Conservation (phyloP, 2,329 filamentous ascomycete species). For the Coleophoma crateriformis region DNA sequence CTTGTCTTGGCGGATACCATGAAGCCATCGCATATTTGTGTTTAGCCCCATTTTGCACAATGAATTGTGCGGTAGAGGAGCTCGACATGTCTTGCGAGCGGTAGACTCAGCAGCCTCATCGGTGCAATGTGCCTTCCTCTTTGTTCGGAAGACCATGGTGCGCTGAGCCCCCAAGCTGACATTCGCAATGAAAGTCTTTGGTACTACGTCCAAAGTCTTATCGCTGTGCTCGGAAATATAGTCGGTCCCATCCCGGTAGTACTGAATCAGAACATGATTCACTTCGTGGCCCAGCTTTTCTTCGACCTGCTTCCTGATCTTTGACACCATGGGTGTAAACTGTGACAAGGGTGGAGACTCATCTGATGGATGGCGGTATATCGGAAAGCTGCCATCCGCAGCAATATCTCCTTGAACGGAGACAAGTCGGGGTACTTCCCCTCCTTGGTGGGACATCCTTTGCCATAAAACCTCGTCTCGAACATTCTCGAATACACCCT, state of each 20-base stretch:
- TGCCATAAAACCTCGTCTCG: slow-evolving; percentile 79
- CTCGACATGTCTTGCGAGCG: slow-evolving; percentile 41
- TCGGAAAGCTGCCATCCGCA: slow-evolving; percentile 67
- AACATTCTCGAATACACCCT: slow-evolving; percentile 63
- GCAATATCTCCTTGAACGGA: slow-evolving; percentile 76
- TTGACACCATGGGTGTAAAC: slow-evolving; percentile 69
- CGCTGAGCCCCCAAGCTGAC: slow-evolving; percentile 88
- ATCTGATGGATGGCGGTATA: slow-evolving; percentile 94
- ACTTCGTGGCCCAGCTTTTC: slow-evolving; percentile 69
- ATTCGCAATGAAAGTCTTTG: slow-evolving; percentile 80
- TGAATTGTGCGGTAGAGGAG: slow-evolving; percentile 80
- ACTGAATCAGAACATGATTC: slow-evolving; percentile 90
- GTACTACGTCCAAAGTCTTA: slow-evolving; percentile 88
- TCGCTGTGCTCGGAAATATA: slow-evolving; percentile 96
- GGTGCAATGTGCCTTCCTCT: slow-evolving; percentile 49
- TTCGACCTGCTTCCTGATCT: slow-evolving; percentile 66
- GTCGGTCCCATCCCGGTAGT: slow-evolving; percentile 84
- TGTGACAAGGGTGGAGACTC: slow-evolving; percentile 72
- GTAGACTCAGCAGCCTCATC: slow-evolving; percentile 7
- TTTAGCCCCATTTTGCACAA: slow-evolving; percentile 74
- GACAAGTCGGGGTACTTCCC: slow-evolving; percentile 85
- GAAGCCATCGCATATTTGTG: slow-evolving; percentile 85
- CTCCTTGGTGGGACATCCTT: slow-evolving; percentile 86
- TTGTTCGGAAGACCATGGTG: slow-evolving; percentile 84
- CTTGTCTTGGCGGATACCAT: slow-evolving; percentile 88